Percentiles rank a stretch among this genome's conserved stretches.
phyloP scores from a whole-genome alignment of 2,329 filamentous ascomycete species.

The Claviceps cyperi region DNA sequence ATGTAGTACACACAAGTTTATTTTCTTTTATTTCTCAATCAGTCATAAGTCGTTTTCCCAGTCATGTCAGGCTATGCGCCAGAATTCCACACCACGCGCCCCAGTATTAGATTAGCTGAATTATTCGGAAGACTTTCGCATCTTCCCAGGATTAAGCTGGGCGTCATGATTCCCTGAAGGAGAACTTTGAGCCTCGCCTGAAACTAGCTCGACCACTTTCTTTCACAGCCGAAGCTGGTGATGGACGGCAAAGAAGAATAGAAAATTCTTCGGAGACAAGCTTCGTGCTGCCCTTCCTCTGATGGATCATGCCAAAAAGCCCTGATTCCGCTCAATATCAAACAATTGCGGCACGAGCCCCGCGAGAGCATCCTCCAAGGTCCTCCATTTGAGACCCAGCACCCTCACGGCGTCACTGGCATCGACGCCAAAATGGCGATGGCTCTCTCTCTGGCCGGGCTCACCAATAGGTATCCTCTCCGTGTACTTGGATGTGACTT shows the following conservation, averaged over 20 bases:
- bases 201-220: no score
- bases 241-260: not conserved
- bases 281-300: not conserved
- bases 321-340: constrained; percentile 9
- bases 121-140: not conserved
- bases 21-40: not conserved
- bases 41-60: not conserved
- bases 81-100: not conserved
- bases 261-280: no score
- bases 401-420: constrained; percentile 33
- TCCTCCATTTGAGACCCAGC: constrained; percentile 35
- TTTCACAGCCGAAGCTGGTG: no score
- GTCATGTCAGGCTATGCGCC: not conserved
- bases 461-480: constrained; percentile 20
- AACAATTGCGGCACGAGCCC: constrained; percentile 29
- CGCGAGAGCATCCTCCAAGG: constrained; percentile 33
- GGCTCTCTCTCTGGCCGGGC: constrained; percentile 16
- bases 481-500: constrained; percentile 12
- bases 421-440: constrained; percentile 30
- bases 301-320: not conserved
- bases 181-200: no score
- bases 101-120: not conserved
- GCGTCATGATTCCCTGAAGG: no score
- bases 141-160: no score
- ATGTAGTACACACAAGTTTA: not conserved